Evolutionary conservation across 2,329 filamentous ascomycete genomes (phyloP).

Genomic region (Fusarium solani-melongenae): DNA sequence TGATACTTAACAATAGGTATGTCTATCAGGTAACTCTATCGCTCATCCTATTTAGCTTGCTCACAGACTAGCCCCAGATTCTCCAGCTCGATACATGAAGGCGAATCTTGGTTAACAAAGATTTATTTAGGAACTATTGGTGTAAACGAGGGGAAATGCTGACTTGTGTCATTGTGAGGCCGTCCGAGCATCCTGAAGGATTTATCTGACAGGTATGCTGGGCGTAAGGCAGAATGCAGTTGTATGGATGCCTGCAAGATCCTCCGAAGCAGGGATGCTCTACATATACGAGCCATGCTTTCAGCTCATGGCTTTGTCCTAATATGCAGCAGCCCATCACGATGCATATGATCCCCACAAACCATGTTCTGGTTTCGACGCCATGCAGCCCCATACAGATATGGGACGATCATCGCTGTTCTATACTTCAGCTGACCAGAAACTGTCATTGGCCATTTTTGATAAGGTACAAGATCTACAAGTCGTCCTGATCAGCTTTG

Average conservation of each 20-base stretch:
- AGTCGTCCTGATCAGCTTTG: neutral
- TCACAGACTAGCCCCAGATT: too few relatives aligned
- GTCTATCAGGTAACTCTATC: too few relatives aligned
- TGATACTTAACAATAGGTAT: neutral
- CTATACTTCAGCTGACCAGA: neutral
- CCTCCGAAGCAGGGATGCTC: neutral
- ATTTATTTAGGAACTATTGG: neutral
- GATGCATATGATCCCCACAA: neutral
- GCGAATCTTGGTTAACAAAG: neutral
- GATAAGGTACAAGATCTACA: neutral
- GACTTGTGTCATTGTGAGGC: neutral
- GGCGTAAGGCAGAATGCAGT: neutral
- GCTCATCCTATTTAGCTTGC: too few relatives aligned
- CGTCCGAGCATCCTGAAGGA: neutral
- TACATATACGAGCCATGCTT: neutral
- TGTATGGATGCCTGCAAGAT: neutral
- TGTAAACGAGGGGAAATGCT: neutral
- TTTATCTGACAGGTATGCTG: neutral
- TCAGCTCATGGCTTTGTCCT: neutral
- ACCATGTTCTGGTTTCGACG: neutral
- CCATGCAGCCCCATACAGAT: neutral
- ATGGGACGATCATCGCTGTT: neutral
- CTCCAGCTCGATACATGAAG: neutral
- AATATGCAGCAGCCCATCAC: neutral
- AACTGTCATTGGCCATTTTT: neutral